Percentiles rank a stretch among this genome's conserved stretches.
These are phyloP conservation scores for Sarocladium brachiariae DNA, from an alignment of 2,329 filamentous ascomycete species.

Conservation along the genomic window DNA sequence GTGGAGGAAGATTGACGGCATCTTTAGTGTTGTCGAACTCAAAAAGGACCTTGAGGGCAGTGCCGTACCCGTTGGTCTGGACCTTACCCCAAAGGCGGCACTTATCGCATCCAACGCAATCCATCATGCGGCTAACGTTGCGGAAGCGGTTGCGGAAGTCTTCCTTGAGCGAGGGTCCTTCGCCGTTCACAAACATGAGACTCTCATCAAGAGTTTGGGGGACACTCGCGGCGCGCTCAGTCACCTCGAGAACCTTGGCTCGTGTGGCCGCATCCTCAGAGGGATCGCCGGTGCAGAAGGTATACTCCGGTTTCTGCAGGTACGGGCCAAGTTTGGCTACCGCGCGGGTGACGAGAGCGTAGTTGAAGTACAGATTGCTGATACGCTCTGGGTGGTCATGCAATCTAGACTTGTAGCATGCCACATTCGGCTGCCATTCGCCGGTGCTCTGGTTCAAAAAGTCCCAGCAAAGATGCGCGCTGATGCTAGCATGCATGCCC, in stretches of 20 bases:
- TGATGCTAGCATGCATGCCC: constrained; percentile 98
- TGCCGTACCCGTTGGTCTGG: constrained; percentile 90
- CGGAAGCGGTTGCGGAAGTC: constrained; percentile 97
- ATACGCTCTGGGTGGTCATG: constrained; percentile 83
- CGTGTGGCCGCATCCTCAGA: constrained; percentile 74
- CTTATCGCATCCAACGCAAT: constrained; percentile 98
- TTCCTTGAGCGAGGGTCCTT: constrained; percentile 76
- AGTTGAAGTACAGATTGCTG: constrained; percentile 96
- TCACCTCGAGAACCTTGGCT: constrained; percentile 71
- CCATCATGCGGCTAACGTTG: constrained; percentile 95
- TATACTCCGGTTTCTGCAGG: constrained; percentile 63
- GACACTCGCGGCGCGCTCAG: constrained; percentile 60
- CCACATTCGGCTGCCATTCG: constrained; percentile 82
- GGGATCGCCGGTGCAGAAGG: constrained; percentile 83
- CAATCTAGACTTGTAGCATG: constrained; percentile 83
- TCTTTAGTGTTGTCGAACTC: constrained; percentile 72
- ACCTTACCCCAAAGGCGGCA: constrained; percentile 97
- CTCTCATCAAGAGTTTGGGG: constrained; percentile 88
- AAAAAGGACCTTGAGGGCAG: constrained; percentile 91
- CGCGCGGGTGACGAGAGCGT: constrained; percentile 86
- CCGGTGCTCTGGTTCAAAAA: constrained; percentile 94
- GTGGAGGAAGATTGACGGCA: constrained; percentile 47
- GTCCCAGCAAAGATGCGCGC: constrained; percentile 91
- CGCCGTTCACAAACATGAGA: constrained; percentile 82
- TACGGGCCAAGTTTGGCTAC: constrained; percentile 84